phyloP scores from a whole-genome alignment of 495 filamentous ascomycete species.

The Penicillium ucsense region DNA sequence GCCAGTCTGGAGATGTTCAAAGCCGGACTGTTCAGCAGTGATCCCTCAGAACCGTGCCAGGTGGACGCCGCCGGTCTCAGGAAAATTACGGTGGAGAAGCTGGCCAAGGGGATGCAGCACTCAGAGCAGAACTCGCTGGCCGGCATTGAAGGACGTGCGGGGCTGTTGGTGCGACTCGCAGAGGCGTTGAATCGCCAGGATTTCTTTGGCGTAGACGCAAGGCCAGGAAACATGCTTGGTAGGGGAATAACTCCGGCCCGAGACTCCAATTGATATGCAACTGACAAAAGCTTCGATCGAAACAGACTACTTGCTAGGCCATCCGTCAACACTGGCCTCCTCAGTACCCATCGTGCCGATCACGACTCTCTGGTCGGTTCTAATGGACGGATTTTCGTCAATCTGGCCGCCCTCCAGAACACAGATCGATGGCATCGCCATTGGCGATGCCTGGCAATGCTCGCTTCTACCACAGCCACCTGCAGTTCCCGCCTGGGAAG shows the following conservation, averaged over 20 bases:
- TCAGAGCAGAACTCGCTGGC: conserved; percentile 71
- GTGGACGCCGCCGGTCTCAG: conserved; percentile 79
- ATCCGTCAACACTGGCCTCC: conserved; percentile 77
- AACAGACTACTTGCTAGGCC: conserved; percentile 83
- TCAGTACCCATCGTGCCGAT: conserved; percentile 80
- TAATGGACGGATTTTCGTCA: conserved; percentile 76
- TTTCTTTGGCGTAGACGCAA: conserved; percentile 73
- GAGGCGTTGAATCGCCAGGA: conserved; percentile 72
- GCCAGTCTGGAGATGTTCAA: conserved; percentile 98
- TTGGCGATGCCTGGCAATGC: conserved; percentile 94
- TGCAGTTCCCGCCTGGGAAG: conserved; percentile 75
- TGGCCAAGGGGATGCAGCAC: conserved; percentile 78
- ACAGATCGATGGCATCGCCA: conserved; percentile 74
- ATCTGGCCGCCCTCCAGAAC: conserved; percentile 91
- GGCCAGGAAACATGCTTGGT: conserved; percentile 96
- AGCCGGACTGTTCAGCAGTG: conserved; percentile 81
- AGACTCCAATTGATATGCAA: too few relatives aligned
- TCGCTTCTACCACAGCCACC: conserved; percentile 66
- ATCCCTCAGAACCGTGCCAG: conserved; percentile 69
- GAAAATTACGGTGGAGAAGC: conserved; percentile 59
- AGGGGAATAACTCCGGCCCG: conserved; percentile 13
- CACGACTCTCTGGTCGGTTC: conserved; percentile 82
- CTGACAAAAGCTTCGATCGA: too few relatives aligned
- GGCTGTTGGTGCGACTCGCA: conserved; percentile 65
- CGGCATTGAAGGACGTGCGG: conserved; percentile 78